Percentiles rank a stretch among this genome's conserved stretches.
Evolutionary conservation across 2,329 filamentous ascomycete species (phyloP).

Genomic region (Aureobasidium sp.): DNA sequence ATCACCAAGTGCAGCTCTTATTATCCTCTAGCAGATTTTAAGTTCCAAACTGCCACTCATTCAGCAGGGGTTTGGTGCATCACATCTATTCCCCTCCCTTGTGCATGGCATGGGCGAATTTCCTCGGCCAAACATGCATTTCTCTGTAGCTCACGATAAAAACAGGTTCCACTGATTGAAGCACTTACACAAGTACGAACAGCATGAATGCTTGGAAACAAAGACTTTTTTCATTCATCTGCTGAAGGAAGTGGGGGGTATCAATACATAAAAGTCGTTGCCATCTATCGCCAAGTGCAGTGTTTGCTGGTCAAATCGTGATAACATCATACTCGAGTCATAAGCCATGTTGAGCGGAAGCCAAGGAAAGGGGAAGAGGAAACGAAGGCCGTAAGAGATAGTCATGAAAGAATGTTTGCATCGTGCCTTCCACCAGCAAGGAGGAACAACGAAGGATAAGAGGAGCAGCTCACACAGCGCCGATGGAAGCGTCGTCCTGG

Average conservation of each 20-base stretch:
- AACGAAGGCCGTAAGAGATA: background rate
- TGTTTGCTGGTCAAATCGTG: background rate
- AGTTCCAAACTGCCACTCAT: too few species aligned
- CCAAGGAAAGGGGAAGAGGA: background rate
- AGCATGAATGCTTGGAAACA: background rate
- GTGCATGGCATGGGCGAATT: too few species aligned
- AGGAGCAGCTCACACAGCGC: background rate
- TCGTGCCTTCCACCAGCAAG: background rate
- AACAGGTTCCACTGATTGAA: too few species aligned
- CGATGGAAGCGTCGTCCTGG: background rate
- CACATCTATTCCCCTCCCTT: too few species aligned
- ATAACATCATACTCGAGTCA: background rate
- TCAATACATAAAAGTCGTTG: conserved; percentile 3
- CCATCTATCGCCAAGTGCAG: background rate
- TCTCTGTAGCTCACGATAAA: too few species aligned
- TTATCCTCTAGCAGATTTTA: too few species aligned
- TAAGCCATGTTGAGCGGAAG: background rate
- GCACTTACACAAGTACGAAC: too few species aligned
- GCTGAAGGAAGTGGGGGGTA: background rate
- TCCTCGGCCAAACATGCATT: too few species aligned
- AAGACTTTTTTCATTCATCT: background rate
- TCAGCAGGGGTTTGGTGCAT: too few species aligned
- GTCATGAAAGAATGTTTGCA: background rate
- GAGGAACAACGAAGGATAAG: too few species aligned
- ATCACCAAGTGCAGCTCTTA: too few species aligned